Conservation (phyloP, 2,329 filamentous ascomycete species). For the Chalaropsis thielavioides region DNA sequence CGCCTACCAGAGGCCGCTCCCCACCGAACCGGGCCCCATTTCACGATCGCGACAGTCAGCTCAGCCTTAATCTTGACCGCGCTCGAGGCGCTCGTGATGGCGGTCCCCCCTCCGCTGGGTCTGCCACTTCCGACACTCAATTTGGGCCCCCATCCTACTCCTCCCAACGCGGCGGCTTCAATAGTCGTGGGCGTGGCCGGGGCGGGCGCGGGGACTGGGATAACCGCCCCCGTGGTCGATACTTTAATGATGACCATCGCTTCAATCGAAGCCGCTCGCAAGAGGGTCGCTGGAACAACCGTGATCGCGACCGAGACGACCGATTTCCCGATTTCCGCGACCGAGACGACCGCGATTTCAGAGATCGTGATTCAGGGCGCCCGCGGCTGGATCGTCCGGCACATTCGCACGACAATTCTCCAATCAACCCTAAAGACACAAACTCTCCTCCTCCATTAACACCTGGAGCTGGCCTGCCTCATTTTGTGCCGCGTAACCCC, state of each 20-base stretch:
- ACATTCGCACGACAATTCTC: constrained; percentile 33
- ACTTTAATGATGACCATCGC: constrained; percentile 47
- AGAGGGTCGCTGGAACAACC: constrained; percentile 44
- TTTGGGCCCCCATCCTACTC: constrained; percentile 39
- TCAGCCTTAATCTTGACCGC: constrained; percentile 52
- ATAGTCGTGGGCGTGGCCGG: constrained; percentile 38
- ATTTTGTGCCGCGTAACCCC: constrained; percentile 36
- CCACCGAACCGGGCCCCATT: constrained; percentile 52
- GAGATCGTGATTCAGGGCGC: constrained; percentile 34
- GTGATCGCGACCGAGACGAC: constrained; percentile 40
- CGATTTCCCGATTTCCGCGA: constrained; percentile 29
- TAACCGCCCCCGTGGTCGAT: constrained; percentile 40
- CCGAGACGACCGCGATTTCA: constrained; percentile 33
- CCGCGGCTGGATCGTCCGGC: constrained; percentile 38
- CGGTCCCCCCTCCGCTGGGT: constrained; percentile 54
- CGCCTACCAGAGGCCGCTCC: constrained; percentile 44
- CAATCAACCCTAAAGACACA: constrained; percentile 28
- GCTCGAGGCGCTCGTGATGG: constrained; percentile 56
- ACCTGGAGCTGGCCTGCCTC: constrained; percentile 30
- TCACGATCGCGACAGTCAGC: constrained; percentile 44
- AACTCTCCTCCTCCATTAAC: constrained; percentile 42
- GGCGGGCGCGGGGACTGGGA: constrained; percentile 31
- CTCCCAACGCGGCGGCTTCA: constrained; percentile 39
- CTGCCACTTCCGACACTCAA: constrained; percentile 52
- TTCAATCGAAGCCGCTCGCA: constrained; percentile 52